Base-by-base conservation (phyloP, 2,329 filamentous ascomycete species). In the Pseudogymnoascus verrucosus region DNA sequence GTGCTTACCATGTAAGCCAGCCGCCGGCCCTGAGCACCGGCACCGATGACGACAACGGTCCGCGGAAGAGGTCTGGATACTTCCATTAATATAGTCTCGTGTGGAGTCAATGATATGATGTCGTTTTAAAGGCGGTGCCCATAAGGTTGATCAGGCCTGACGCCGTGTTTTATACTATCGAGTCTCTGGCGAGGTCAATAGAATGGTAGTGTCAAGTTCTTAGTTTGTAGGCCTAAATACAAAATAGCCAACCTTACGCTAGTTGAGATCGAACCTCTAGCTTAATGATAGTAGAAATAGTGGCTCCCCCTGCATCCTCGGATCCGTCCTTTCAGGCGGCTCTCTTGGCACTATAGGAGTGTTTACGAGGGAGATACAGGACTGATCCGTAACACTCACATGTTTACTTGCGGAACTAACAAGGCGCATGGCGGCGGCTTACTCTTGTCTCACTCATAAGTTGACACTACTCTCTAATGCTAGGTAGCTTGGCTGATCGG, bases 21-120 rank as follows among this genome's bases (percentile, higher is more conserved):
- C n/a, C 74, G 69, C 62, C 73, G 67, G 4, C 74, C 74, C 65
- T 76, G 74, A 23, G 72, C 74, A 16, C 74, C 74, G 23, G 73
- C 74, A 7, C 74, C 74, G 5, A 75, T 51, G n/a, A 72, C 67
- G n/a, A 67, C 66, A 28, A 71, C 70, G 39, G 63, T 10, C 39
- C 39, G 39, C n/a, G 8, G 39, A 19, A 40, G 6, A 40, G 16
- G 7, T 40, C 16, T 40, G 39, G 39, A 40, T 40, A 40, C 39
- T 11, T 40, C 39, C 39, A 40, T 40, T 40, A 19, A 40, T 40
- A 40, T 19, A 19, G n/a, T 40, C 39, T 40, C n/a, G 39, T 40
- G 39, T 40, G n/a, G 16, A 40, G n/a, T 40, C 39, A 40, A 40
- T 19, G n/a, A 19, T 39, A n/a, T 19, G 39, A 19, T 19, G 39